Base-by-base conservation (phyloP, 2,329 filamentous ascomycete species). In the Stagonosporopsis vannaccii region DNA sequence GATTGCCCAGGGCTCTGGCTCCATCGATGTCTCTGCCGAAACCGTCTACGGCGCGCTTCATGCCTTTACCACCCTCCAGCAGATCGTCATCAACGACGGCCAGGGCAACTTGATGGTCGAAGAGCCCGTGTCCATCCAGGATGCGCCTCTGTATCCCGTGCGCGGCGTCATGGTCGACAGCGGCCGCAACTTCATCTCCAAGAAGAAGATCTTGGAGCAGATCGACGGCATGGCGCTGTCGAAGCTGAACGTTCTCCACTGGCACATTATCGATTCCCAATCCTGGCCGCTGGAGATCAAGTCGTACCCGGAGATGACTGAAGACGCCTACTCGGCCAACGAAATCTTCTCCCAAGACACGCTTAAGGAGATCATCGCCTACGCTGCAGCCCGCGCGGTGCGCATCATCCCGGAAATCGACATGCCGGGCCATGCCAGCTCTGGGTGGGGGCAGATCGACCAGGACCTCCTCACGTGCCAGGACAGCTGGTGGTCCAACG, bases 371-470 rank as follows among this genome's bases (percentile, higher is more conserved):
- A 70, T 85, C 45, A 77, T 85, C 46, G 66, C 69, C 12, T 85
- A 84, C 59, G 83, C 81, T 15, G 76, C 80, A 33, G 79, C 80
- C 30, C 84, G 84, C 17, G 85, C 81, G 52, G 78, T 87, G n/a
- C 82, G 85, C 51, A 77, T 87, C 51, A 77, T 87, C 30, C 82
- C 85, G n/a, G 85, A 87, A 63, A 80, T 86, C 37, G 85, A 87
- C 68, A 86, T 86, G 83, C 85, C 85, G 6, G 82, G 84, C 42
- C 85, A 87, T 67, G 80, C 83, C 6, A 76, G 78, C 26, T 79
- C 82, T 0, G 83, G 83, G 26, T 85, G 83, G 83, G 77, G 82
- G 50, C 83, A 84, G 57, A 76, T 87, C 6, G 82, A 86, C 56
- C 77, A 83, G 22, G 76, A 79, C 22, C 84, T 88, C 52, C 76